Base-by-base conservation (phyloP, 2,329 filamentous ascomycete species). In the Alternaria rosae region DNA sequence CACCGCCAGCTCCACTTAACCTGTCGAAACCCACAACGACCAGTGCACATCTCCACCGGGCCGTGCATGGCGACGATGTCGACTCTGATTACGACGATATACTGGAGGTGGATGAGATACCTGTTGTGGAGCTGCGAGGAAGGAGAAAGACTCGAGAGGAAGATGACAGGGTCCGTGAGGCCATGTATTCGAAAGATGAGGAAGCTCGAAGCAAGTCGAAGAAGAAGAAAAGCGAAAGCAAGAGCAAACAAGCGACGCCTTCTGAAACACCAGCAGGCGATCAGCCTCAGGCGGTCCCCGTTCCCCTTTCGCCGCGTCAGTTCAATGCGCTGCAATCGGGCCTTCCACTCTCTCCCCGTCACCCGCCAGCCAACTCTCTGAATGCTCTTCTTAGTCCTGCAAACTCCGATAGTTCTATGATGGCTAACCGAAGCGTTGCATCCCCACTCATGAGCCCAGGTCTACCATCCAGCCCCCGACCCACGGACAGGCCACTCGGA, bases 11-110 rank as follows among this genome's bases (percentile, higher is more conserved):
- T 12, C 94, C 94, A 2, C 80, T 98, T 56, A 90, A 94, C 73
- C 84, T 98, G 23, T 85, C 85, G 21, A 81, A 81, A 63, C 76
- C 76, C 17, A 78, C 79, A 11, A 77, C 74, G 45, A 71, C 82
- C 35, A 82, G 80, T 58, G 76, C 80, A 11, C 82, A 84, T 60
- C 74, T 82, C 51, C 79, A 83, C 47, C 78, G 81, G 47, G 76
- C 80, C 3, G 80, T 80, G 25, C 78, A 81, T 21, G 78, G 81
- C 1, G 87, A 90, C n/a, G 88, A 89, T 12, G 89, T 90, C 0
- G 92, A 92, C 62, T 94, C 92, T 0, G 93, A 97, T 66, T 95
- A 94, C 69, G 92, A 95, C 61, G 91, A 94, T 65, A 85, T 91
- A 35, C 80, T 92, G 12, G 90, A 92, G 64, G 88, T 90, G 4